Conservation (phyloP, 2,329 filamentous ascomycete species). For the Trichoderma endophyticum region DNA sequence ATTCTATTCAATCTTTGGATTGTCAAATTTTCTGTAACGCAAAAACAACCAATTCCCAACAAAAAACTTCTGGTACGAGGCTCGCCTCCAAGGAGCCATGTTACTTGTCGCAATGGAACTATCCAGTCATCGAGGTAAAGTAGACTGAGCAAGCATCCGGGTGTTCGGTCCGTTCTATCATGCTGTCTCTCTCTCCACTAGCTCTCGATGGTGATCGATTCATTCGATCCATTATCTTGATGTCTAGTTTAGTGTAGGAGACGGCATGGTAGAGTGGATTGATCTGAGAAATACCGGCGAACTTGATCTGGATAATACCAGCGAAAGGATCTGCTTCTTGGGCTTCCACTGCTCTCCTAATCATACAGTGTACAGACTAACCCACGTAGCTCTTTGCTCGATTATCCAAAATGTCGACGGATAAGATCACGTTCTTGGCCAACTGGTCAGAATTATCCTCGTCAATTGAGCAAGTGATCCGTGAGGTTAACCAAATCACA, state of each 20-base stretch:
- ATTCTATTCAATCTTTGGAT: neutral
- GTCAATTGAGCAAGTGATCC: slow-evolving; percentile 21
- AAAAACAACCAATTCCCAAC: neutral
- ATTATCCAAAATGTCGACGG: slow-evolving; percentile 65
- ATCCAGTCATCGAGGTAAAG: slow-evolving; percentile 46
- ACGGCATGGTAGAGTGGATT: slow-evolving; percentile 26
- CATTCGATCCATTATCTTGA: neutral
- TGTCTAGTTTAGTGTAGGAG: neutral
- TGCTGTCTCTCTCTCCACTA: neutral
- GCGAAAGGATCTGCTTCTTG: slow-evolving; percentile 84
- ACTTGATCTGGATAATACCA: slow-evolving; percentile 88
- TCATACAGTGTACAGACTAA: slow-evolving; percentile 42
- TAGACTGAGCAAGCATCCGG: slow-evolving; percentile 44
- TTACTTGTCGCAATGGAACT: slow-evolving; percentile 30
- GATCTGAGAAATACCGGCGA: slow-evolving; percentile 76
- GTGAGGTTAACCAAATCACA: slow-evolving; percentile 31
- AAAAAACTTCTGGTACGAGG: slow-evolving; percentile 15
- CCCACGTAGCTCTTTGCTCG: slow-evolving; percentile 42
- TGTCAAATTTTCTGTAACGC: neutral
- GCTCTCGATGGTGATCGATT: neutral
- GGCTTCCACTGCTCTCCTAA: slow-evolving; percentile 33
- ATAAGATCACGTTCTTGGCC: slow-evolving; percentile 81
- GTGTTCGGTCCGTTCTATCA: slow-evolving; percentile 36
- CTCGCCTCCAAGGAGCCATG: slow-evolving; percentile 19
- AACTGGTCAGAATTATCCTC: slow-evolving; percentile 61